A percentile compares a stretch with the other conserved stretches of the same genome.
Conservation (phyloP, 78 protist genomes). For the Dictyostelium discoideum region dicty_2.7 NC_007090.3:955501-956000, state of each 20-base stretch:
- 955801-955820: slow-evolving; percentile 98
- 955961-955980: slow-evolving; percentile 97
- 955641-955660: slow-evolving; percentile 85
- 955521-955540: slow-evolving; percentile 98
- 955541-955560: slow-evolving; percentile 80
- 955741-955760: slow-evolving; percentile 91
- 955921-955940: slow-evolving; percentile 91
- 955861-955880: slow-evolving; percentile 91
- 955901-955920: slow-evolving; percentile 92
- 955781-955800: slow-evolving; percentile 99
- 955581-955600: slow-evolving; percentile 97
- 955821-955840: slow-evolving; percentile 96
- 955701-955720: slow-evolving; percentile 96
- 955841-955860: slow-evolving; percentile 90
- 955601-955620: slow-evolving; percentile 97
- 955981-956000: slow-evolving; percentile 91
- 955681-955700: neutral
- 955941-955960: slow-evolving; percentile 90
- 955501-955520: slow-evolving; percentile 92
- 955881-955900: slow-evolving; percentile 98
- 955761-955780: slow-evolving; percentile 96
- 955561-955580: slow-evolving; percentile 93
- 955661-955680: neutral
- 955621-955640: slow-evolving; percentile 95
- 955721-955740: slow-evolving; percentile 97